Evolutionary conservation across 441 rosid species (phyloP).

Genomic region (Pelargonium fulgidum): DNA sequence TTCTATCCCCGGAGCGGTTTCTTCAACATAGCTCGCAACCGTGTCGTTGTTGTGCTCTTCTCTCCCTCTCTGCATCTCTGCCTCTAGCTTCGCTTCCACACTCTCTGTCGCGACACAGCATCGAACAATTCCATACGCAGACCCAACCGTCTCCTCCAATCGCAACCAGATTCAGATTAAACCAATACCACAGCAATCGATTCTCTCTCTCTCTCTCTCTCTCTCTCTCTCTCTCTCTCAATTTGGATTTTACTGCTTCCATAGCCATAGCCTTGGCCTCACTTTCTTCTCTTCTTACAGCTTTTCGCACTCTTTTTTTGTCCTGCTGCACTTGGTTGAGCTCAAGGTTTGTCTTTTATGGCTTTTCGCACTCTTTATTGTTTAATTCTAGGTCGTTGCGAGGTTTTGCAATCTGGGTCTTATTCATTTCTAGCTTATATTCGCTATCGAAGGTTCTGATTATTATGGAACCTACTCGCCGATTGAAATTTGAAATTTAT

Average conservation of each 20-base stretch:
- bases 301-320: conserved; percentile 12
- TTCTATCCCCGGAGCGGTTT: no score
- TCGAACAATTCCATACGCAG: background rate
- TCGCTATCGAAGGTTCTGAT: background rate
- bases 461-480: background rate
- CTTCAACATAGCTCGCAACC: no score
- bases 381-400: conserved; percentile 3
- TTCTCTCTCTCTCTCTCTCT: no score
- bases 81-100: background rate
- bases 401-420: conserved; percentile 14
- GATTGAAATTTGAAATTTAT: background rate
- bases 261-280: background rate
- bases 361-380: conserved; percentile 5
- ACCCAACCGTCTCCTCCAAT: background rate
- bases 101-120: background rate
- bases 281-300: conserved; percentile 15
- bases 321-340: conserved; percentile 12
- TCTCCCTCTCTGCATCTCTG: background rate
- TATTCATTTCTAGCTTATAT: background rate
- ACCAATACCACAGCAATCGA: background rate
- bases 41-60: no score
- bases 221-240: background rate
- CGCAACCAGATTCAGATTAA: background rate
- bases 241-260: conserved; percentile 7
- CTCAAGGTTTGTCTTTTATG: conserved; percentile 23